Evolutionary conservation across 768 basidiomycete species (phyloP).

Genomic region (Phanerodontia chrysosporium): DNA sequence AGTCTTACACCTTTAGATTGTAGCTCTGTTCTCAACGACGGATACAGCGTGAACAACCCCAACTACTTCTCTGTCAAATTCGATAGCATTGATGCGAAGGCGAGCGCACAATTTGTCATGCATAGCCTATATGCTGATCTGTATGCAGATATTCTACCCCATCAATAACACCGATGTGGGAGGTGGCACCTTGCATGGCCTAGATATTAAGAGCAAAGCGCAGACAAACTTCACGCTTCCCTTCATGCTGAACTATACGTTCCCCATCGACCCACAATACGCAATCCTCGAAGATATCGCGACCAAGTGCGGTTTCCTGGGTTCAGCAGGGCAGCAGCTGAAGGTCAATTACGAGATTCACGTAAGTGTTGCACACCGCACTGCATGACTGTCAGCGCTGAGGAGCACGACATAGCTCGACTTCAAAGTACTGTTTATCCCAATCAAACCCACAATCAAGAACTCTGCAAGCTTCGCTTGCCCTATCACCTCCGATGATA

Average conservation of each 20-base stretch:
- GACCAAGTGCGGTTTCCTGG: slow-evolving; percentile 54
- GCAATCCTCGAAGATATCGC: slow-evolving; percentile 59
- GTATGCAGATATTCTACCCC: slow-evolving; percentile 64
- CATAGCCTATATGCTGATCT: neutral
- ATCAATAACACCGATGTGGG: slow-evolving; percentile 69
- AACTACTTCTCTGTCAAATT: slow-evolving; percentile 75
- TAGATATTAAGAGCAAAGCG: slow-evolving; percentile 43
- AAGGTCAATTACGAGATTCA: slow-evolving; percentile 63
- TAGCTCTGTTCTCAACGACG: slow-evolving; percentile 8
- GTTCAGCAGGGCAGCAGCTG: slow-evolving; percentile 42
- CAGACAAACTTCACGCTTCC: slow-evolving; percentile 74
- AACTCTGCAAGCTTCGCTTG: slow-evolving; percentile 61
- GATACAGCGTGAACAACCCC: slow-evolving; percentile 67
- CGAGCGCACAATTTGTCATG: slow-evolving; percentile 26
- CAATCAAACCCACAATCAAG: slow-evolving; percentile 61
- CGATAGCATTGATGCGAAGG: slow-evolving; percentile 58
- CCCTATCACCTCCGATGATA: slow-evolving; percentile 41
- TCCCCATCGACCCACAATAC: slow-evolving; percentile 45
- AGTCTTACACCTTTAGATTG: slow-evolving; percentile 20
- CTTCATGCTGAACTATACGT: slow-evolving; percentile 61
- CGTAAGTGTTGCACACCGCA: slow-evolving; percentile 31
- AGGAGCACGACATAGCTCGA: slow-evolving; percentile 41
- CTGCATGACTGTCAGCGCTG: neutral
- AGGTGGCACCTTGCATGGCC: slow-evolving; percentile 44
- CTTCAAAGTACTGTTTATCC: slow-evolving; percentile 60